Evolutionary conservation across 768 basidiomycete genomes (phyloP).

Genomic region (Rhodotorula babjevae): DNA sequence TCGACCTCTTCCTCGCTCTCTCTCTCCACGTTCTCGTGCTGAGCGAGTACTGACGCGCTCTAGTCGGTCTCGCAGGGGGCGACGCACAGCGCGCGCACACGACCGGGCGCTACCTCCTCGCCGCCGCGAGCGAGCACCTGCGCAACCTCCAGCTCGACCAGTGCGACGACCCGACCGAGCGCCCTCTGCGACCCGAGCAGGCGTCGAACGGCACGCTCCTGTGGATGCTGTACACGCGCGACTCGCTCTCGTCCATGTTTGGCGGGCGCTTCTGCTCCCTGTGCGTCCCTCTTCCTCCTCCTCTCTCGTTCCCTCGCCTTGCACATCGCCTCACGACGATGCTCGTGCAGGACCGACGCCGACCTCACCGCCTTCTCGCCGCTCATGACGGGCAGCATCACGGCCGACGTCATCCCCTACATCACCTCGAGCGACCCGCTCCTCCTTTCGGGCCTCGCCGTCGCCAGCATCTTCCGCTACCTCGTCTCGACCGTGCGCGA

Average conservation of each 20-base stretch:
- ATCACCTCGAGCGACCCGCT: slow-evolving; percentile 16
- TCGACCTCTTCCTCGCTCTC: not conserved
- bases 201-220: slow-evolving; percentile 25
- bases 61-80: not conserved
- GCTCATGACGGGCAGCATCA: slow-evolving; percentile 17
- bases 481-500: slow-evolving; percentile 4
- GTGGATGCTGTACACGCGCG: slow-evolving; percentile 29
- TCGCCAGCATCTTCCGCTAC: slow-evolving; percentile 27
- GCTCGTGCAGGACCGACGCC: slow-evolving; percentile 12
- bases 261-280: slow-evolving; percentile 4
- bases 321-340: not conserved
- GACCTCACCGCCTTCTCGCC: slow-evolving; percentile 28
- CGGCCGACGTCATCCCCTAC: slow-evolving; percentile 10
- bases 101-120: slow-evolving; percentile 16
- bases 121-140: slow-evolving; percentile 23
- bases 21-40: not conserved
- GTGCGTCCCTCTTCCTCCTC: slow-evolving; percentile 4
- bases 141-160: slow-evolving; percentile 13
- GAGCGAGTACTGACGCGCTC: not conserved
- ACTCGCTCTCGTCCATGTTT: slow-evolving; percentile 6
- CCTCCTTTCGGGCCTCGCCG: slow-evolving; percentile 30
- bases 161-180: slow-evolving; percentile 28
- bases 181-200: slow-evolving; percentile 9
- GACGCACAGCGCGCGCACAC: slow-evolving; percentile 3
- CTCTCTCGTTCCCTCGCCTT: too few species aligned